Evolutionary conservation across 2,329 filamentous ascomycete species (phyloP).

Genomic region (Trichophaea hybrida): DNA sequence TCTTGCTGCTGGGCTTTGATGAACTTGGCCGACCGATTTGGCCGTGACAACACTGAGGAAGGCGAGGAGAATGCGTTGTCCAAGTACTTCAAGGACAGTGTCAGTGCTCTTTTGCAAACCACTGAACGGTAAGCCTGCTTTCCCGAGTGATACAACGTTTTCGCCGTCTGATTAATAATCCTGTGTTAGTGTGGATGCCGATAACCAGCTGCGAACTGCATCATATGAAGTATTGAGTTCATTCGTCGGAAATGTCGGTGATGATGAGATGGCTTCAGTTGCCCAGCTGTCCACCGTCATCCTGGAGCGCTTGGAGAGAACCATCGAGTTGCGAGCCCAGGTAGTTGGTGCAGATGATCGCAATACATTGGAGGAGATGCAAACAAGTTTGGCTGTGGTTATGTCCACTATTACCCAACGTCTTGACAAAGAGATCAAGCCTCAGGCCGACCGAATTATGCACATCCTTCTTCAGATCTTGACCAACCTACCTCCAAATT

Average conservation of each 20-base stretch:
- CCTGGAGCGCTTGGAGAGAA: slow-evolving; percentile 79
- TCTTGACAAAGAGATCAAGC: slow-evolving; percentile 77
- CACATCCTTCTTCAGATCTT: slow-evolving; percentile 70
- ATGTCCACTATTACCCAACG: slow-evolving; percentile 71
- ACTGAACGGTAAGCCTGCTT: slow-evolving; percentile 47
- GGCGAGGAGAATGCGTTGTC: slow-evolving; percentile 59
- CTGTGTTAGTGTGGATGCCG: slow-evolving; percentile 46
- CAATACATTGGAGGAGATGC: slow-evolving; percentile 92
- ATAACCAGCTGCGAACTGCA: slow-evolving; percentile 81
- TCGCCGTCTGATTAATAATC: slow-evolving; percentile 9
- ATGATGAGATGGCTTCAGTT: slow-evolving; percentile 67
- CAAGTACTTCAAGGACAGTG: slow-evolving; percentile 82
- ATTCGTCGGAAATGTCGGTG: slow-evolving; percentile 81
- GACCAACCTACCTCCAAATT: slow-evolving; percentile 63
- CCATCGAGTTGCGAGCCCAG: slow-evolving; percentile 75
- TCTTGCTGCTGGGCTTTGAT: slow-evolving; percentile 99
- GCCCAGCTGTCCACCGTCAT: slow-evolving; percentile 75
- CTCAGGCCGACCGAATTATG: slow-evolving; percentile 91
- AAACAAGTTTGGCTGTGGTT: slow-evolving; percentile 85
- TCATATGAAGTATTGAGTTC: slow-evolving; percentile 94
- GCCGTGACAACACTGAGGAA: slow-evolving; percentile 48
- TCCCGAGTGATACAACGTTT: slow-evolving; percentile 27
- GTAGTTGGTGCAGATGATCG: slow-evolving; percentile 95
- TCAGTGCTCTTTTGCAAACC: slow-evolving; percentile 68
- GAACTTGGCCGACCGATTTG: slow-evolving; percentile 93